Evolutionary conservation across 2,329 filamentous ascomycete species (phyloP), one percentile per base, ranked within the genome.

Genomic region (Penicillium olsonii): DNA sequence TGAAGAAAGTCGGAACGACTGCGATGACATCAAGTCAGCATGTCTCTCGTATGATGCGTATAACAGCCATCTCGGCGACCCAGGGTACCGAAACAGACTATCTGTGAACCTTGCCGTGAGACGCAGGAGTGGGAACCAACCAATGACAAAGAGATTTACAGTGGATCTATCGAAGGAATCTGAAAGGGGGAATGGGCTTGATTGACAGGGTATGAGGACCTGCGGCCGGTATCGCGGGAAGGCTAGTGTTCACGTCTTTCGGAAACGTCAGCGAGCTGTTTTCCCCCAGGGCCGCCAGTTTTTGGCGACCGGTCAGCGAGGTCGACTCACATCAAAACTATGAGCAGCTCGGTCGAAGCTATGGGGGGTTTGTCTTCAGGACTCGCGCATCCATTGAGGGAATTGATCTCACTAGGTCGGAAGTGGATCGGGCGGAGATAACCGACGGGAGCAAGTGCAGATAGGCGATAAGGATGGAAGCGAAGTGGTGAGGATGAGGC

Each of bases 371-470:
- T n/a, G 29, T 31, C 42, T 45, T 12, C 37, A 48, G 51, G 29
- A 50, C 41, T 22, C 50, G 24, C 29, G 48, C 41, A 49, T 51
- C 53, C 52, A 55, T 55, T 51, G 48, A 55, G 40, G 48, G 40
- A 55, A 55, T 42, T 45, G 42, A 37, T 44, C 39, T 40, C 45
- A 39, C 29, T n/a, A 46, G 26, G 24, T 42, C 37, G 50, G 48
- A 44, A 54, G 55, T 65, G 60, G 57, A 57, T 57, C 52, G 54
- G 54, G 62, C 61, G 62, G 60, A 64, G 60, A 64, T 62, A 65
- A 59, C 62, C 61, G 64, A 63, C 47, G 47, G 37, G 57, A 62
- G 29, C 29, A 31, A 66, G 62, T 63, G 58, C 47, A 56, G 58
- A 61, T 63, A 61, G 52, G 57, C 47, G 41, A 50, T 51, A 50